A percentile compares a stretch with the other conserved stretches of the same genome.
These are phyloP conservation scores for Astrephomene gubernaculifera DNA, from an alignment of 139 green algal species.

Conservation along the genomic window DNA sequence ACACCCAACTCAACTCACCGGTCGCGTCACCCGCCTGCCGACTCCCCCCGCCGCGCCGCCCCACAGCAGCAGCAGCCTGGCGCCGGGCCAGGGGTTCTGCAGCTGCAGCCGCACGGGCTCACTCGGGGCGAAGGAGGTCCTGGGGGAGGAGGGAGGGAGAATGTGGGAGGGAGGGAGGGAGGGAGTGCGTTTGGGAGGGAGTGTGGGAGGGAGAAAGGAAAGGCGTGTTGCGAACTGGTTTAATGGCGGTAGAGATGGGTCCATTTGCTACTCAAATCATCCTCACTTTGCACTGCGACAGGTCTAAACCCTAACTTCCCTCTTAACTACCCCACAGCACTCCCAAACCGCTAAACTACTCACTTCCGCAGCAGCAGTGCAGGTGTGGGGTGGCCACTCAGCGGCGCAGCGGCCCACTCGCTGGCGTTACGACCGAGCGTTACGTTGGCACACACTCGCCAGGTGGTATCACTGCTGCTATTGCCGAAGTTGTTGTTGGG, in stretches of 20 bases:
- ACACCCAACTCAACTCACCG: too few species aligned
- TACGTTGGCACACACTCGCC: not conserved
- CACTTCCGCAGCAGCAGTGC: conserved; percentile 31
- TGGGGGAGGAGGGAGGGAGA: not conserved
- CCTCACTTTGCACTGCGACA: not conserved
- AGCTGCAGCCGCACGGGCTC: conserved; percentile 12
- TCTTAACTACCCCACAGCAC: not conserved
- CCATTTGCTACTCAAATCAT: not conserved
- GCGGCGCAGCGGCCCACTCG: conserved; percentile 40
- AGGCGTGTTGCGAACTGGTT: too few species aligned
- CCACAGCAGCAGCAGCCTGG: conserved; percentile 51
- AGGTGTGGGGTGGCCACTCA: not conserved
- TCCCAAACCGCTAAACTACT: not conserved
- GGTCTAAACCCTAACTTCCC: not conserved
- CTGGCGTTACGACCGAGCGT: conserved; percentile 43
- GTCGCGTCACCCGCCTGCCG: too few species aligned
- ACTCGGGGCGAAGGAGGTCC: not conserved
- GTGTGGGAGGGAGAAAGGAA: too few species aligned
- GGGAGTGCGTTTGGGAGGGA: too few species aligned
- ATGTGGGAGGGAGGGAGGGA: too few species aligned
- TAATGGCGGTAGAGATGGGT: not conserved
- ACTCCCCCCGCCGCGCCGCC: too few species aligned
- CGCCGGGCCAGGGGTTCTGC: conserved; percentile 52
- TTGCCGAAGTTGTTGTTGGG: not conserved
- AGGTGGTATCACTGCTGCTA: not conserved